Conservation (phyloP, 345 rosid species). For the Moricandia arvensis region DNA sequence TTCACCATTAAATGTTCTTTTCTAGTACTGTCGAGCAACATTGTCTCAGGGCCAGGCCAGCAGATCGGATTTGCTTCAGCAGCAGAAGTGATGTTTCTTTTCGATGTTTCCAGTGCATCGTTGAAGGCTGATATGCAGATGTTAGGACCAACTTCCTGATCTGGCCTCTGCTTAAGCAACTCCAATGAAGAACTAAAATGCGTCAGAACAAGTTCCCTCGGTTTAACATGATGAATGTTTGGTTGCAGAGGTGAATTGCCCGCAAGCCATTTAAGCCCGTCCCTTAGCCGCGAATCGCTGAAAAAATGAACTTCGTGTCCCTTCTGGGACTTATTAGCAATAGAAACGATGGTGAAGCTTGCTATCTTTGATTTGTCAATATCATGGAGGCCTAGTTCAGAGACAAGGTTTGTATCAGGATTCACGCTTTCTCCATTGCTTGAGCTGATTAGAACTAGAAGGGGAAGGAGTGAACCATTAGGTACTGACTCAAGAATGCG, state of each 20-base stretch:
- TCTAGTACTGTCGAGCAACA: conserved; percentile 41
- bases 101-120: conserved; percentile 62
- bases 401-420: conserved; percentile 42
- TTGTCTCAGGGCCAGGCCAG: conserved; percentile 90
- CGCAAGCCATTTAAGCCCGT: conserved; percentile 88
- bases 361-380: conserved; percentile 65
- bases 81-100: conserved; percentile 54
- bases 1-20: conserved; percentile 46
- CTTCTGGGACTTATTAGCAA: conserved; percentile 44
- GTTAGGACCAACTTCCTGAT: conserved; percentile 53
- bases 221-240: conserved; percentile 48
- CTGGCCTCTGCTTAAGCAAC: conserved; percentile 45
- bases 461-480: conserved; percentile 69
- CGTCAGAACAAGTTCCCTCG: conserved; percentile 56
- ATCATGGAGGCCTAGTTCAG: conserved; percentile 59
- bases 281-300: conserved; percentile 61
- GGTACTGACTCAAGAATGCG: conserved; percentile 60
- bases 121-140: conserved; percentile 77
- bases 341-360: conserved; percentile 55
- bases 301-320: conserved; percentile 56
- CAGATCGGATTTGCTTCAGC: conserved; percentile 52
- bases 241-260: conserved; percentile 72
- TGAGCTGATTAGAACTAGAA: conserved; percentile 62
- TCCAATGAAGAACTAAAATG: conserved; percentile 53
- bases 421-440: conserved; percentile 39